Conservation (phyloP, 192 early-diverging fungal genomes). For the Phycomyces nitens region DNA sequence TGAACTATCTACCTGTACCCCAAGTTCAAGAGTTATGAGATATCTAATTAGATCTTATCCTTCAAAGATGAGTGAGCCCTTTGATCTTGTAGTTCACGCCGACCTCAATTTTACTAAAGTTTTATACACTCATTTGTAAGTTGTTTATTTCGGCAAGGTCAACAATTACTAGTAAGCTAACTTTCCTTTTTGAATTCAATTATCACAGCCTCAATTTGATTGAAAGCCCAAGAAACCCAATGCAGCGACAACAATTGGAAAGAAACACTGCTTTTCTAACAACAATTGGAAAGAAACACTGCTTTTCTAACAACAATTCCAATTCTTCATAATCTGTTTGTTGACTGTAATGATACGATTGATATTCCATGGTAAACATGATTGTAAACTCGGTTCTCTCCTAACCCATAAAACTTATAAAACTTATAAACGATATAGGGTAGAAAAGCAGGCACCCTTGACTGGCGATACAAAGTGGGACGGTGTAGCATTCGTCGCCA, state of each 20-base stretch:
- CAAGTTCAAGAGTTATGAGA: constrained; percentile 9
- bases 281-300: no score
- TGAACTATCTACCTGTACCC: not conserved
- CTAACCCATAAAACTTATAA: not conserved
- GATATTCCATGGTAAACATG: constrained; percentile 8
- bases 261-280: no score
- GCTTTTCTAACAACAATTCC: constrained; percentile 7
- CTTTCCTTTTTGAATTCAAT: not conserved
- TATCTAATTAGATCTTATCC: not conserved
- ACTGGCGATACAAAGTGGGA: constrained; percentile 7
- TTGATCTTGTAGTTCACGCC: constrained; percentile 1
- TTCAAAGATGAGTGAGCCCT: not conserved
- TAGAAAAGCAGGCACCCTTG: not conserved
- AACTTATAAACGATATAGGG: constrained; percentile 4
- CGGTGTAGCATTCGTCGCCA: constrained; percentile 1
- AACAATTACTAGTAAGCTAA: not conserved
- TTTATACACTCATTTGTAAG: constrained; percentile 5
- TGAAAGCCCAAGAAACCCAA: constrained; percentile 1
- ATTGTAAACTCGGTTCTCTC: not conserved
- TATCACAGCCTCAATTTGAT: not conserved
- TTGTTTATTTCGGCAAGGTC: constrained; percentile 5
- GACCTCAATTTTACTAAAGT: constrained; percentile 11
- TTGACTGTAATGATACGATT: constrained; percentile 1
- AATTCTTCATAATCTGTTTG: constrained; percentile 1
- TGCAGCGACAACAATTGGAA: constrained; percentile 5